Evolutionary conservation across 2,329 filamentous ascomycete genomes (phyloP), one percentile per base, ranked within the genome.

Genomic region (Aspergillus texensis): DNA sequence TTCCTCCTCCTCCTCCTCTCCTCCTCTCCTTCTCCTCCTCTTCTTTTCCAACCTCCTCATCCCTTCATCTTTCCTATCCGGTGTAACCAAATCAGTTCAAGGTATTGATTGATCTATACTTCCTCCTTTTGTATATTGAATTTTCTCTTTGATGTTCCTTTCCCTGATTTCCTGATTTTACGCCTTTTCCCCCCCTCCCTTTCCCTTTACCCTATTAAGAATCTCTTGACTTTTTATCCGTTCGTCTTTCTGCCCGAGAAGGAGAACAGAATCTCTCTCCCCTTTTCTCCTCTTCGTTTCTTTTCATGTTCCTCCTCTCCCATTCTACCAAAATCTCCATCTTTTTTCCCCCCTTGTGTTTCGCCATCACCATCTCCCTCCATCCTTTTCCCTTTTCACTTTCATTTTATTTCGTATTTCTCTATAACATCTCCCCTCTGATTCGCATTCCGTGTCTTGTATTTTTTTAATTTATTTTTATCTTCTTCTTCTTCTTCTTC

Each of bases 241-340:
- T 24, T 32, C 28, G 16, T 16, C 28, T 34, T 11, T 12, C 46
- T 52, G 21, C 48, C 48, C 48, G 26, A 32, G 28, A 52, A 32
- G 14, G n/a, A 19, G 26, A 34, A 34, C 48, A 32, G 28, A 52
- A 58, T 65, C 64, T 61, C 32, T 59, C 43, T 62, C 66, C 65
- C 60, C 60, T 63, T 58, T 67, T 62, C 65, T 61, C 48, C 32
- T 50, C 57, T 26, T 26, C 63, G 54, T 59, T 67, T 60, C 57
- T 63, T 63, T 64, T 34, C 48, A 61, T 68, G 66, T 63, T 70
- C 62, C 62, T 69, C 66, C 73, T 72, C 65, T 50, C 24, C 46
- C 46, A 45, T 11, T 12, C n/a, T 45, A 11, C n/a, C 14, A n/a
- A 48, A 46, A 26, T 24, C 45, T 58, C 45, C 58, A 54, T 62